Percentiles rank a stretch among this genome's conserved stretches.
Evolutionary conservation across 2,329 filamentous ascomycete genomes (phyloP).

Genomic region (Fusarium metavorans): DNA sequence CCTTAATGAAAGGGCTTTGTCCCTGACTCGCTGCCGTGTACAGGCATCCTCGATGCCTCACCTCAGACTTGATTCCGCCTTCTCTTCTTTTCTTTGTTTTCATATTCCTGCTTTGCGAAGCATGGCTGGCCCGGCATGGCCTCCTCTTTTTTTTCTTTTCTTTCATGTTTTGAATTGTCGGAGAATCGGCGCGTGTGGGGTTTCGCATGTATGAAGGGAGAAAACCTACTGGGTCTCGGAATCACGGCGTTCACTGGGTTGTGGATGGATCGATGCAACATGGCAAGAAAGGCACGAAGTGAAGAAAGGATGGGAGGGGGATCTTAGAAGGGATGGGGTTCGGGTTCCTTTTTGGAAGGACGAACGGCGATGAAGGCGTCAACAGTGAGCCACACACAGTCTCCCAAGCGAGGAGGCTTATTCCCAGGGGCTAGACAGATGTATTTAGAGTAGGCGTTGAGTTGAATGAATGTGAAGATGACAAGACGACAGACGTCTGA

Average conservation of each 20-base stretch:
- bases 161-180: constrained; percentile 20
- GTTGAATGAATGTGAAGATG: constrained; percentile 36
- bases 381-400: constrained; percentile 5
- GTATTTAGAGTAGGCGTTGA: constrained; percentile 40
- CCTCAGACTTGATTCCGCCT: constrained; percentile 4
- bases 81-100: constrained; percentile 26
- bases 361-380: constrained; percentile 10
- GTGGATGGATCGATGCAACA: constrained; percentile 9
- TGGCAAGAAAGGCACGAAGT: constrained; percentile 7
- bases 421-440: constrained; percentile 21
- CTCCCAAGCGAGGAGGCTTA: constrained; percentile 8
- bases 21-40: not conserved
- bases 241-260: constrained; percentile 30
- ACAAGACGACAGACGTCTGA: constrained; percentile 3
- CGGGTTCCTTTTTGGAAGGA: constrained; percentile 4
- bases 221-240: constrained; percentile 16
- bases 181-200: constrained; percentile 41
- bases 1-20: not conserved
- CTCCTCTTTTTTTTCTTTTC: constrained; percentile 22
- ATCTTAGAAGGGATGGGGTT: not conserved
- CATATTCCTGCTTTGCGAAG: constrained; percentile 23
- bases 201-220: constrained; percentile 20
- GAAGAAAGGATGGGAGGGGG: constrained; percentile 16
- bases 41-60: constrained; percentile 1
- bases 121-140: constrained; percentile 33